Evolutionary conservation across 305 asterid species (phyloP), one percentile per base, ranked within the genome.

Genomic region (Fraxinus floribunda): DNA sequence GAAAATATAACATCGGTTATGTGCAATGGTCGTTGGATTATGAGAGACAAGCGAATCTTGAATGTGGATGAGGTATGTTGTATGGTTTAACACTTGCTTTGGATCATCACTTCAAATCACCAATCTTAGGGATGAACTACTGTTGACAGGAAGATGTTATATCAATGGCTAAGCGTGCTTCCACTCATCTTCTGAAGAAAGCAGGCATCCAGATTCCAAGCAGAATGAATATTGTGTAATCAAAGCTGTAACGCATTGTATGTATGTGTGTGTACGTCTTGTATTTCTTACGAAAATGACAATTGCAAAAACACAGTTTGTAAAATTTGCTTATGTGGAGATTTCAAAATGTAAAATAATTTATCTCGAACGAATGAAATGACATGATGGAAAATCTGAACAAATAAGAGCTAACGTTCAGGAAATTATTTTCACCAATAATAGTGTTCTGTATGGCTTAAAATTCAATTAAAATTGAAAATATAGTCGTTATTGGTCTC

Each of bases 11-110:
- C 87, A 29, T 91, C 95, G 0, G 85, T 94, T 26, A 88, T 92
- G 93, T 91, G 97, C 87, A 89, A 91, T 11, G 97, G 97, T 15
- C 88, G 85, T 10, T 92, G 97, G 97, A 88, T 94, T 81, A 92
- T 94, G 98, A 84, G 86, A 81, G 94, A 92, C 70, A 84, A 84
- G 78, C 91, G 86, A 52, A 89, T 92, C 77, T 44, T 86, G 76
- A 89, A 89, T 26, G 80, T 91, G 73, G 87, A 90, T 44, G 95
- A 94, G 97, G 97, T 90, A 90, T n/a, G 24, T 55, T n/a, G 64
- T 55, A 55, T n/a, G 64, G 24, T 55, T 52, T n/a, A 36, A 5
- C 7, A 74, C 44, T 73, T 16, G 32, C 10, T 73, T 18, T 74
- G 55, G 29, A n/a, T 34, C n/a, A n/a, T 5, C 24, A 75, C n/a